Evolutionary conservation across 345 rosid genomes (phyloP).

Genomic region (Rhodamnia rubescens): DNA sequence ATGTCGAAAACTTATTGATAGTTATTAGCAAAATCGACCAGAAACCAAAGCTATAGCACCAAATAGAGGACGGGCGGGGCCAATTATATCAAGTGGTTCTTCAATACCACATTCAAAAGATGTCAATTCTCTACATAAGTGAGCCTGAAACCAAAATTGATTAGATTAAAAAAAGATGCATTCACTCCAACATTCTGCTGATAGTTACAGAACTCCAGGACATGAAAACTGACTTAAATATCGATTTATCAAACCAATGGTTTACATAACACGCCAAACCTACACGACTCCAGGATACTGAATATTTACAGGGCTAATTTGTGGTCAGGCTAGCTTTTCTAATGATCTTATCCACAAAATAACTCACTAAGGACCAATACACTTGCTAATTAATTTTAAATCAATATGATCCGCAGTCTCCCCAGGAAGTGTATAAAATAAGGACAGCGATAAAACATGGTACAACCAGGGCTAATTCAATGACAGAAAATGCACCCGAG

Average conservation of each 20-base stretch:
- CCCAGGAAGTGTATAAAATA: background rate
- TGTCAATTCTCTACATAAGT: background rate
- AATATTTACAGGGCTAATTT: background rate
- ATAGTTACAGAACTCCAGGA: background rate
- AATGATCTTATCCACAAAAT: background rate
- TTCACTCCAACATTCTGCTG: background rate
- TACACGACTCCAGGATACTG: background rate
- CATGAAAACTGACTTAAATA: background rate
- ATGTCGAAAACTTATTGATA: no score
- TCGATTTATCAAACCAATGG: background rate
- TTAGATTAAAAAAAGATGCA: background rate
- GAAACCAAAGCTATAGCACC: no score
- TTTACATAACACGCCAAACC: background rate
- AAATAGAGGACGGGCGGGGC: background rate
- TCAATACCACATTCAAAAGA: background rate
- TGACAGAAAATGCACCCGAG: constrained; percentile 91
- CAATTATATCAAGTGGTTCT: background rate
- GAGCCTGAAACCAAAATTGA: background rate
- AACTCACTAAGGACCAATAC: background rate
- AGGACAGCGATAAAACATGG: background rate
- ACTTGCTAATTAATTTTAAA: background rate
- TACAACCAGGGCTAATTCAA: constrained; percentile 10
- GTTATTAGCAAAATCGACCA: no score
- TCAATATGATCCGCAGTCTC: background rate
- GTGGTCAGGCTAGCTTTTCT: background rate